Evolutionary conservation across 129 eudicot species (phyloP).

Genomic region (Chrysanthemum seticuspe): DNA sequence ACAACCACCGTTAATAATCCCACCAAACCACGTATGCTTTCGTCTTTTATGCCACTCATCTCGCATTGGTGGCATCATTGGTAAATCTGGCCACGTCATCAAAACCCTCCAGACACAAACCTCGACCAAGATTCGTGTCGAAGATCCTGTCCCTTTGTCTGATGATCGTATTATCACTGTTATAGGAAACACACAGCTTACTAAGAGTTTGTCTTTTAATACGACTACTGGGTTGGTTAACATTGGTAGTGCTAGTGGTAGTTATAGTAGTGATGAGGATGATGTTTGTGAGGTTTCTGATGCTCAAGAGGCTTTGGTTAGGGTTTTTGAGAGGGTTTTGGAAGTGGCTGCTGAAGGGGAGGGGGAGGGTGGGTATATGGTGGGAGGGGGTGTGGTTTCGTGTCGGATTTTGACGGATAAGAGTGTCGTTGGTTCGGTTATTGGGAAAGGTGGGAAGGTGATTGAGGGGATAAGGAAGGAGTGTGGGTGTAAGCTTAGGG

Average conservation of each 20-base stretch:
- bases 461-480: slow-evolving; percentile 71
- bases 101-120: slow-evolving; percentile 64
- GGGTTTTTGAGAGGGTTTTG: slow-evolving; percentile 87
- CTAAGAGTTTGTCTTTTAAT: slow-evolving; percentile 21
- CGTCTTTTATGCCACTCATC: slow-evolving; percentile 80
- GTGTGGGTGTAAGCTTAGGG: slow-evolving; percentile 58
- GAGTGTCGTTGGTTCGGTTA: slow-evolving; percentile 59
- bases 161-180: slow-evolving; percentile 62
- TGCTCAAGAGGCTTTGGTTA: slow-evolving; percentile 76
- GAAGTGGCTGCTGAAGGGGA: slow-evolving; percentile 65
- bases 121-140: slow-evolving; percentile 59
- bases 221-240: neutral
- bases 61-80: slow-evolving; percentile 73
- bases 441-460: slow-evolving; percentile 81
- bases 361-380: slow-evolving; percentile 28
- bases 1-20: slow-evolving; percentile 34
- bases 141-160: slow-evolving; percentile 44
- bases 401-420: slow-evolving; percentile 61
- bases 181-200: slow-evolving; percentile 25
- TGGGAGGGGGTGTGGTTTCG: slow-evolving; percentile 44
- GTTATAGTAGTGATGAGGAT: neutral
- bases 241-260: neutral
- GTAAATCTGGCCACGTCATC: slow-evolving; percentile 64
- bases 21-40: slow-evolving; percentile 44
- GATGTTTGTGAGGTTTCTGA: slow-evolving; percentile 52